Evolutionary conservation across 768 basidiomycete species (phyloP).

Genomic region (Gautieria morchelliformis): DNA sequence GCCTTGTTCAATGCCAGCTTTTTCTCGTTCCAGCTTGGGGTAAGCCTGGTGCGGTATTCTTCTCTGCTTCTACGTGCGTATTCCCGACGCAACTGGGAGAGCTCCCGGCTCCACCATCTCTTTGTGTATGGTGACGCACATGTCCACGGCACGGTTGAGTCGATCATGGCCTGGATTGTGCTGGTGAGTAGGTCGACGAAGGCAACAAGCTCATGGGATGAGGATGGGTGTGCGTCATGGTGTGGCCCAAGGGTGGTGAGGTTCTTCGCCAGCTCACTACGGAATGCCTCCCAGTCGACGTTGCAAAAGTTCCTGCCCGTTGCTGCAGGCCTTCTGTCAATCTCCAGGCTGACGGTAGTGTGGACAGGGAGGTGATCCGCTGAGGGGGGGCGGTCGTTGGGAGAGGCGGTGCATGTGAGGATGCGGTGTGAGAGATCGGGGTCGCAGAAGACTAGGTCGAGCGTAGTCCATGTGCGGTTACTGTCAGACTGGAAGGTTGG

Average conservation of each 20-base stretch:
- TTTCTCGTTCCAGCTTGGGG: not conserved
- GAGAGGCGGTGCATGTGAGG: not conserved
- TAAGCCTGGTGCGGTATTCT: not conserved
- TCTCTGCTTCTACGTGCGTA: constrained; percentile 9
- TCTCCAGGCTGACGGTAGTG: not conserved
- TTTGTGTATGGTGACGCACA: constrained; percentile 18
- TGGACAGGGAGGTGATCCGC: too few relatives aligned
- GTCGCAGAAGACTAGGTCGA: too few relatives aligned
- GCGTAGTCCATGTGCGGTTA: too few relatives aligned
- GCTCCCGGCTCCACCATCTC: not conserved
- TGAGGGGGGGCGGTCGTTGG: not conserved
- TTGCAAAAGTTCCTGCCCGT: not conserved
- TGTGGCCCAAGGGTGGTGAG: constrained; percentile 16
- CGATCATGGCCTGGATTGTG: too few relatives aligned
- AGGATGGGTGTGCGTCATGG: not conserved
- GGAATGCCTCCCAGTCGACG: not conserved
- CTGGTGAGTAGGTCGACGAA: constrained; percentile 1
- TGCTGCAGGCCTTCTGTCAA: not conserved
- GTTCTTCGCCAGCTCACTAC: constrained; percentile 19
- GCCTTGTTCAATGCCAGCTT: not conserved
- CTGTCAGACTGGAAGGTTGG: not conserved
- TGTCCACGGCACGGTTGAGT: constrained; percentile 12
- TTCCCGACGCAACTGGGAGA: constrained; percentile 14
- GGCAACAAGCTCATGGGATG: constrained; percentile 10
- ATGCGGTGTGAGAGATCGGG: not conserved